Percentiles rank a stretch among this genome's conserved stretches.
Evolutionary conservation across 1,139 yeast genomes (phyloP).

Genomic region (Pichia sp.): DNA sequence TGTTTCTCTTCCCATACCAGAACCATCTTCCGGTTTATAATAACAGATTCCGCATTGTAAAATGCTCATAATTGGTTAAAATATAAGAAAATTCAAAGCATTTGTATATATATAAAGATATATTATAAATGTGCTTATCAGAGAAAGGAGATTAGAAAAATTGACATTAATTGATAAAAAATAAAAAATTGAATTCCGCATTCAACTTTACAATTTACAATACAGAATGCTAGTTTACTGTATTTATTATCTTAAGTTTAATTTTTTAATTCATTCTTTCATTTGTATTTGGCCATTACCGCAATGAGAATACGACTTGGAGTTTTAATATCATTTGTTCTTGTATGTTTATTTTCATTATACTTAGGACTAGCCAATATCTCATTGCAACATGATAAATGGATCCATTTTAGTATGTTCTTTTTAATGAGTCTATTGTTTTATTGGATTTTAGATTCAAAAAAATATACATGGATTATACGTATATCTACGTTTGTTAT

Average conservation of each 20-base stretch:
- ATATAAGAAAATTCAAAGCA: background rate
- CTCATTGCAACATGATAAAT: slow-evolving; percentile 27
- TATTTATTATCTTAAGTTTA: too few species aligned
- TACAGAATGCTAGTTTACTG: too few species aligned
- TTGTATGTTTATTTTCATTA: slow-evolving; percentile 15
- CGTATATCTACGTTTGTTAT: slow-evolving; percentile 20
- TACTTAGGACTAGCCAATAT: slow-evolving; percentile 30
- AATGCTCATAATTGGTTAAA: background rate
- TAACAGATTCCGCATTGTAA: slow-evolving; percentile 18
- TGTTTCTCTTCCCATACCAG: background rate
- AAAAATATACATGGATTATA: slow-evolving; percentile 17
- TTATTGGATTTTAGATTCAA: slow-evolving; percentile 26
- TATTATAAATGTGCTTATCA: too few species aligned
- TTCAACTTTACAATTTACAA: background rate
- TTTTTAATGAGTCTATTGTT: slow-evolving; percentile 25
- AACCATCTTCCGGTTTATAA: background rate
- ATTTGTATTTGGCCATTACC: too few species aligned
- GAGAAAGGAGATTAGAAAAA: too few species aligned
- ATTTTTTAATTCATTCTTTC: too few species aligned
- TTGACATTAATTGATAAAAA: too few species aligned
- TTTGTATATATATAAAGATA: background rate
- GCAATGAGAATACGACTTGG: slow-evolving; percentile 7
- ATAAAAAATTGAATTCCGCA: slow-evolving; percentile 1
- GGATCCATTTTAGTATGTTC: slow-evolving; percentile 27
- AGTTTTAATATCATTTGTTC: slow-evolving; percentile 6